A percentile compares a stretch with the other conserved stretches of the same genome.
These are phyloP conservation scores for Crithidia sp. DNA, from an alignment of 208 protist genomes.

Conservation along the genomic window DNA sequence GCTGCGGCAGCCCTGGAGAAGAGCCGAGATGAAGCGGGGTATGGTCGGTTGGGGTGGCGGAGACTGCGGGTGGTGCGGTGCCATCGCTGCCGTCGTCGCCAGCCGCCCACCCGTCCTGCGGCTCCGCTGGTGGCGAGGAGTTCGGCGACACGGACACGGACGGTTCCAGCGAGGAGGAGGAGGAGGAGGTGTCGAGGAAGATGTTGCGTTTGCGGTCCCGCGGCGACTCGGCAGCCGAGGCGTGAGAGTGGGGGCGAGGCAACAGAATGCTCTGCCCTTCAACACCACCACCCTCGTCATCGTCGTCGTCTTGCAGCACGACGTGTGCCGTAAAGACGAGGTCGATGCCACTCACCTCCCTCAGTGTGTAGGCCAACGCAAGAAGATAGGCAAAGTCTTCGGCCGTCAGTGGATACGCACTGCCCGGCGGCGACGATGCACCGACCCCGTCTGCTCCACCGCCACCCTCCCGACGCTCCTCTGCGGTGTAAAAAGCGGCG, in stretches of 20 bases:
- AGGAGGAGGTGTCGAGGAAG: slow-evolving; percentile 33
- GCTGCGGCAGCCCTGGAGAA: not conserved
- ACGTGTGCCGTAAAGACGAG: slow-evolving; percentile 16
- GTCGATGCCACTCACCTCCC: slow-evolving; percentile 19
- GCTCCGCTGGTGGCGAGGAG: not conserved
- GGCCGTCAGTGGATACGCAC: slow-evolving; percentile 18
- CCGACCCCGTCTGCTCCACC: not conserved
- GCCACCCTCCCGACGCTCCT: slow-evolving; percentile 15
- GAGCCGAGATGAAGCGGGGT: not conserved
- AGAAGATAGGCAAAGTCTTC: slow-evolving; percentile 21
- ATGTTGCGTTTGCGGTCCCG: slow-evolving; percentile 13
- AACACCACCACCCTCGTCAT: slow-evolving; percentile 15
- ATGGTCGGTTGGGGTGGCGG: too few relatives aligned
- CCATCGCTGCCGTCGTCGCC: not conserved
- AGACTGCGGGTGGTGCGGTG: too few relatives aligned
- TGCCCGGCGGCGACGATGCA: not conserved
- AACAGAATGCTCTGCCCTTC: not conserved
- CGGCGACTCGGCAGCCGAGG: not conserved
- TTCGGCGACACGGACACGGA: not conserved
- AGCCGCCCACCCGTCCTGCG: not conserved
- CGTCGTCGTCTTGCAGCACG: slow-evolving; percentile 26
- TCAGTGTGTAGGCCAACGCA: slow-evolving; percentile 28
- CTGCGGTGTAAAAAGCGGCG: slow-evolving; percentile 27
- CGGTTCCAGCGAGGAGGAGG: slow-evolving; percentile 5
- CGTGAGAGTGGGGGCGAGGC: too few relatives aligned